Evolutionary conservation across 2,329 filamentous ascomycete genomes (phyloP), one percentile per base, ranked within the genome.

Genomic region (Sporothrix brunneoviolacea): DNA sequence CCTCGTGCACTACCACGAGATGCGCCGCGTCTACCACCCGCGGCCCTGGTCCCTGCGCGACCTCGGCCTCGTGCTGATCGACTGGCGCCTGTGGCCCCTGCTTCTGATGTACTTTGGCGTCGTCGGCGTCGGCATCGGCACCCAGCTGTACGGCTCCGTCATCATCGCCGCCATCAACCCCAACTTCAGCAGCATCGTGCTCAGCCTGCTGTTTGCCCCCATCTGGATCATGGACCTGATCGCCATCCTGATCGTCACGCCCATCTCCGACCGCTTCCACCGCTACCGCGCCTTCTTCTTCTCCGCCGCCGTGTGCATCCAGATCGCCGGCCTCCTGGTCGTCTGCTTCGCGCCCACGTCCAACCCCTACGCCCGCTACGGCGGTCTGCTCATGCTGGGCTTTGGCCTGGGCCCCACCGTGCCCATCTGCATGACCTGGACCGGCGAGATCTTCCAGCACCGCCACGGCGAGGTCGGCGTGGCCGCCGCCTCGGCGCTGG

Each of bases 141-240:
- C 88, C 1, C 89, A 95, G 68, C 80, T 87, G 41, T 95, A 95
- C 62, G 88, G 86, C 28, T 91, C 84, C 3, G 81, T 95, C 57
- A 95, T 95, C 60, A 93, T 95, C 60, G 76, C 79, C 15, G 80
- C 82, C 9, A 93, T 93, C 61, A 82, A 91, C 62, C 80, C 87
- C 0, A 69, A 70, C 0, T 82, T 94, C 52, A 88, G 79, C 3
- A 81, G 81, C 22, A 78, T 95, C 27, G 75, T 88, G 57, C 76
- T 95, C 55, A 91, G 86, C 69, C 70, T 95, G 60, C 75, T 95
- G 24, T 91, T 90, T 62, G 89, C 90, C 2, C 90, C 90, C 0
- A 95, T 95, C 62, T 95, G 90, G 90, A 84, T 95, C 83, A 89
- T 90, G 84, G 90, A 95, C 62, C 77, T 95, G 33, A 83, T 91